A percentile compares a stretch with the other conserved stretches of the same genome.
Evolutionary conservation across 495 filamentous ascomycete genomes (phyloP).

Genomic region (Glarea lozoyensis): DNA sequence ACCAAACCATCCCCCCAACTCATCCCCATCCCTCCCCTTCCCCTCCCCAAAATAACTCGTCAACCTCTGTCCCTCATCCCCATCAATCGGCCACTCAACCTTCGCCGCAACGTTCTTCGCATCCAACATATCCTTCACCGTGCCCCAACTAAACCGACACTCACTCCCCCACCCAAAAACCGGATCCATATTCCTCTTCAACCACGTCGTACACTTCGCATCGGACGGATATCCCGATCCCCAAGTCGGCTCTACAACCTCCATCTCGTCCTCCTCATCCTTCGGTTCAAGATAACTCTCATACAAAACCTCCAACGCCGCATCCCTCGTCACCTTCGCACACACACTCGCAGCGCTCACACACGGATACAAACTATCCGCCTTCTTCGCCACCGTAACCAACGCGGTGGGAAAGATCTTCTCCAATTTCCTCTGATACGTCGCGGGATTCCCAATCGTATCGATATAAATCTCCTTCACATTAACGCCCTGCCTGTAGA

Average conservation of each 20-base stretch:
- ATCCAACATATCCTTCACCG: conserved; percentile 87
- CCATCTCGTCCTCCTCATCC: conserved; percentile 7
- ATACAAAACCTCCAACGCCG: conserved; percentile 70
- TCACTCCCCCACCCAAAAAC: conserved; percentile 93
- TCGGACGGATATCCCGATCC: conserved; percentile 93
- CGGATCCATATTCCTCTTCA: conserved; percentile 79
- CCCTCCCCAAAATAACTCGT: conserved; percentile 60
- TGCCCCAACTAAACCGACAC: conserved; percentile 91
- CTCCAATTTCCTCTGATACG: conserved; percentile 79
- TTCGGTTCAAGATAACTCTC: conserved; percentile 16
- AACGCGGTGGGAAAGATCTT: conserved; percentile 68
- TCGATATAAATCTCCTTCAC: conserved; percentile 89
- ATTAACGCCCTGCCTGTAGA: conserved; percentile 67
- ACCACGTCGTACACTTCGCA: conserved; percentile 68
- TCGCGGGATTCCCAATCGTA: conserved; percentile 74
- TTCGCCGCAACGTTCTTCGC: conserved; percentile 43
- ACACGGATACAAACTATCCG: conserved; percentile 85
- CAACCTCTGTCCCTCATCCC: conserved; percentile 56
- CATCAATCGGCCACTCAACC: conserved; percentile 78
- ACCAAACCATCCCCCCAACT: conserved; percentile 57
- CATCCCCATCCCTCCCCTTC: conserved; percentile 34
- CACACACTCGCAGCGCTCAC: conserved; percentile 90
- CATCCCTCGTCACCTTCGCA: conserved; percentile 92
- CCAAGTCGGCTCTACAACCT: conserved; percentile 41
- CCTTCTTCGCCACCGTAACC: conserved; percentile 93